A percentile compares a stretch with the other conserved stretches of the same genome.
These are phyloP conservation scores for Eucalyptus victrix DNA, from an alignment of 345 rosid genomes.

Conservation along the genomic window DNA sequence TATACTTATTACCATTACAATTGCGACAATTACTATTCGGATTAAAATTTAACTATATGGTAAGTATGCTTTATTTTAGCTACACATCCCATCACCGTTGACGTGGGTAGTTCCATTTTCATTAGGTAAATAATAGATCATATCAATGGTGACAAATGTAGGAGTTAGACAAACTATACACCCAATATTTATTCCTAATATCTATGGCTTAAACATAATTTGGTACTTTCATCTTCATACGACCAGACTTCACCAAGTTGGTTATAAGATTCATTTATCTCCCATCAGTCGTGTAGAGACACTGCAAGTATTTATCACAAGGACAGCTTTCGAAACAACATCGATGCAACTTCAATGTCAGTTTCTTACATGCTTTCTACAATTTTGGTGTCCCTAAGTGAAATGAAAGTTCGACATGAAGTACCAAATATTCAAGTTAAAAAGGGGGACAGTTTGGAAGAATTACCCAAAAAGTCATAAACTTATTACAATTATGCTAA, in stretches of 20 bases:
- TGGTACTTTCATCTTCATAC: background rate
- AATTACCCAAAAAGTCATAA: fast-evolving
- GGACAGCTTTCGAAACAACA: background rate
- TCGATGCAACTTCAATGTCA: background rate
- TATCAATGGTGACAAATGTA: background rate
- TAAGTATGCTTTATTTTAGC: background rate
- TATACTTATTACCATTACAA: background rate
- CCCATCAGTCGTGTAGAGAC: background rate
- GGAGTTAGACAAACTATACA: fast-evolving
- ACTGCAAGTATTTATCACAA: fast-evolving
- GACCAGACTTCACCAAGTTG: background rate
- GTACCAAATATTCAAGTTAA: background rate
- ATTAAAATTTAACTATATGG: background rate
- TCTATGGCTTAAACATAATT: background rate
- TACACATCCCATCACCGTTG: background rate
- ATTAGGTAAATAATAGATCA: background rate
- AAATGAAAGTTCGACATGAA: background rate
- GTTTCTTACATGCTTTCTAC: background rate
- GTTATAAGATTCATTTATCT: background rate
- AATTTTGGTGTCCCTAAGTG: background rate
- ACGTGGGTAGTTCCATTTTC: background rate
- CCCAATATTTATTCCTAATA: background rate
- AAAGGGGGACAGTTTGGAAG: background rate
- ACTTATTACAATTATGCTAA: fast-evolving
- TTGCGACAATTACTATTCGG: background rate